Evolutionary conservation across 2,329 filamentous ascomycete genomes (phyloP), one percentile per base, ranked within the genome.

Genomic region (Cladosporium colombiae): DNA sequence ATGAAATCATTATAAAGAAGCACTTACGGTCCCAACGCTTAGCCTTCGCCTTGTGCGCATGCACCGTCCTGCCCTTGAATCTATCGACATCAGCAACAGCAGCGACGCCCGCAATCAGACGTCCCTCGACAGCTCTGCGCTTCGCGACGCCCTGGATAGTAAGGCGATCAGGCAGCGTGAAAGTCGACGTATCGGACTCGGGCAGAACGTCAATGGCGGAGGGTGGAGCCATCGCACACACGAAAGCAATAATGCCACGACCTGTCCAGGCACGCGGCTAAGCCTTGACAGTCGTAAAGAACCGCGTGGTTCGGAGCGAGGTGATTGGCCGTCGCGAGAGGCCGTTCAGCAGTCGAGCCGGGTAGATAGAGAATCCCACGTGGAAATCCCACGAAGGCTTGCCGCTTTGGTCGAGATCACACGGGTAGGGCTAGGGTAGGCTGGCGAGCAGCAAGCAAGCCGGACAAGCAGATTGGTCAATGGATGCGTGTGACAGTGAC

Each of bases 1-100:
- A 62, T 27, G 64, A 21, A 11, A 44, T 3, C 7, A 27, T 7
- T 44, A 1, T 3, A n/a, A n/a, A 44, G n/a, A n/a, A n/a, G 21
- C 55, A 87, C 91, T 81, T 81, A 96, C 92, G 86, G 75, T 96
- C 91, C 90, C 91, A 97, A 77, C 88, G 82, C 77, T 89, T 92
- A 3, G 94, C 91, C 74, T 88, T 89, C 4, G 91, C 90, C 75
- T 94, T 93, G 70, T 82, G 78, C 33, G 78, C 73, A 76, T 87
- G 80, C 68, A 79, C 88, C 64, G 87, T 84, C 46, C 71, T 66
- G 62, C 88, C 88, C 79, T 95, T 95, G 80, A 96, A 97, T 82
- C 91, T 88, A 72, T 93, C 90, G 77, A 91, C 91, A 77, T 89
- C 89, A 2, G 90, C 89, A 60, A 86, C 84, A 11, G 92, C 91